These are phyloP conservation scores for Cyberlindnera japonica DNA, from an alignment of 805 yeast genomes.

Conservation along the genomic window DNA sequence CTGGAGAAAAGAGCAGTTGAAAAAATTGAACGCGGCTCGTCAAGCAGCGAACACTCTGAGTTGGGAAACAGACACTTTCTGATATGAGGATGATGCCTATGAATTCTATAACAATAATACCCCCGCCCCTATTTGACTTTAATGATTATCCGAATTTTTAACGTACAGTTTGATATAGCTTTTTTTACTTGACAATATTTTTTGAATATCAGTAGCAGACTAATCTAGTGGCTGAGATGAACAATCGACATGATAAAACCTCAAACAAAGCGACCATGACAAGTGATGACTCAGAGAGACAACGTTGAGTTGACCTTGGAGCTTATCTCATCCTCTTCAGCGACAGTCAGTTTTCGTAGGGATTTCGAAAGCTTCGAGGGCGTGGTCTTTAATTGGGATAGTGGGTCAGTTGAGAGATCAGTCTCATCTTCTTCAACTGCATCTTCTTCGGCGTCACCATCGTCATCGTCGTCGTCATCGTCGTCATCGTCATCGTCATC, in stretches of 20 bases:
- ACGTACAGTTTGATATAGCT: no score
- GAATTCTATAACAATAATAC: no score
- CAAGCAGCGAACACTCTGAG: slow-evolving; percentile 4
- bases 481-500: slow-evolving; percentile 16
- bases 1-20: slow-evolving; percentile 29
- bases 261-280: background rate
- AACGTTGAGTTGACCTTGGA: slow-evolving; percentile 3
- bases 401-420: background rate
- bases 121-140: no score
- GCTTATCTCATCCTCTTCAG: slow-evolving; percentile 18
- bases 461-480: slow-evolving; percentile 18
- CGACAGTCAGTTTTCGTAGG: slow-evolving; percentile 28
- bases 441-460: slow-evolving; percentile 17
- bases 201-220: no score
- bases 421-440: slow-evolving; percentile 15
- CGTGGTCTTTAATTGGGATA: slow-evolving; percentile 4
- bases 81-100: background rate
- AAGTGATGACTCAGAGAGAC: slow-evolving; percentile 4
- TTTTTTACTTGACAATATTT: no score
- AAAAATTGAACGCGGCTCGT: slow-evolving; percentile 21
- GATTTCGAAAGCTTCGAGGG: slow-evolving; percentile 19
- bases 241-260: no score
- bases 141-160: no score
- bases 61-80: slow-evolving; percentile 22
- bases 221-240: no score